Evolutionary conservation across 345 rosid genomes (phyloP), one percentile per base, ranked within the genome.

Genomic region (Noccaea bulbosa): DNA sequence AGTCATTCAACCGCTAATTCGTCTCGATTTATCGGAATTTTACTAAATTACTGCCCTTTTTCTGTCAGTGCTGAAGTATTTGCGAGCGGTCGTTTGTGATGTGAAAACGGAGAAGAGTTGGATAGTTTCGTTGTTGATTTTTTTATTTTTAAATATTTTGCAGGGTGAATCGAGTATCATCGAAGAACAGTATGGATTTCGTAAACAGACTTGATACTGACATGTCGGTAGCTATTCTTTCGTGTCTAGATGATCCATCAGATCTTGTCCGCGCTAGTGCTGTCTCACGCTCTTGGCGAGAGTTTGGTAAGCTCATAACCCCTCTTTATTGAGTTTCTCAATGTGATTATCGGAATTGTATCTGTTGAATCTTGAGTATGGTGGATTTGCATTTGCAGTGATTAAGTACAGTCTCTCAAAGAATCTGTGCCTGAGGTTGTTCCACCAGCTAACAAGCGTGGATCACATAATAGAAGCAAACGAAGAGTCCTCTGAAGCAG

Each of bases 221-320:
- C 70, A 72, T 63, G 79, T 83, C 80, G 0, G 10, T 77, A 37
- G 67, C 81, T 17, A 84, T 95, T 54, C 77, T 95, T 12, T 53
- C 61, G 47, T 75, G 69, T 69, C 82, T 88, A 50, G 88, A 83
- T 10, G 89, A 88, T 65, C 84, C 85, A 41, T 66, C 88, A 51
- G 99, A 92, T 82, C 74, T 90, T 77, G 83, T 84, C 52, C 84
- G 85, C 71, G 84, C 78, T 34, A 76, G 88, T 78, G 80, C 79
- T 38, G 92, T 87, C 59, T 95, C 99, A 11, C 87, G 69, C 34
- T 68, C 74, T 4, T 95, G 96, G 96, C 83, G 85, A 39, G 53
- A 65, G 5, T 87, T 85, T 65, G 96, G 99, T 95, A 75, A 80
- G 85, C 65, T 54, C 44, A 59, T 0, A 61, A 8, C 49, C 62